Evolutionary conservation across 306 rosid genomes (phyloP).

Genomic region (Hippophae gyantsensis): DNA sequence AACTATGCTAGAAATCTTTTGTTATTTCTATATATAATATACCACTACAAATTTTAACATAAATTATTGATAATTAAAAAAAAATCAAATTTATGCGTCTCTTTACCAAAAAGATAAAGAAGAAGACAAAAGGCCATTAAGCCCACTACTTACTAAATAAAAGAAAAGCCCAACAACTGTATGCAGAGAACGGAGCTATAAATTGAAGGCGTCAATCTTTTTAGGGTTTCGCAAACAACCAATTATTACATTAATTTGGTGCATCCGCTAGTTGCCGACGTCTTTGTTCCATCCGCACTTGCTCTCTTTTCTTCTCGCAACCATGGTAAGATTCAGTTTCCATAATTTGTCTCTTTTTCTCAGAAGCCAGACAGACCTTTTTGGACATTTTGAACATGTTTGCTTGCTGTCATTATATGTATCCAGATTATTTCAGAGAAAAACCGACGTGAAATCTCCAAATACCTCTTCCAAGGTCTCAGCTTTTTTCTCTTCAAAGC

Average conservation of each 20-base stretch:
- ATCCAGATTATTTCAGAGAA: slow-evolving; percentile 42
- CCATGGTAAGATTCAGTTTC: slow-evolving; percentile 13
- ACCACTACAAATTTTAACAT: no score
- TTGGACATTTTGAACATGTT: background rate
- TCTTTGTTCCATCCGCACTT: background rate
- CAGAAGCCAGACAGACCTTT: background rate
- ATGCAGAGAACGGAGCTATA: no score
- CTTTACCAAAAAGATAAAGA: no score
- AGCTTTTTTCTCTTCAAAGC: background rate
- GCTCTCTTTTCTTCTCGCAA: background rate
- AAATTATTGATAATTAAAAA: no score
- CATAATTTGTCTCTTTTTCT: background rate
- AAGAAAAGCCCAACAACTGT: no score
- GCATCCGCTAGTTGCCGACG: background rate
- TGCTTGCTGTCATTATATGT: background rate
- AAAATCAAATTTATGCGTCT: no score
- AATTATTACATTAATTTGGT: background rate
- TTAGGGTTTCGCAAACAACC: no score
- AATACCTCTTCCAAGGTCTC: slow-evolving; percentile 50
- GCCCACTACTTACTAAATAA: no score
- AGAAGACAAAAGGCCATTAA: no score
- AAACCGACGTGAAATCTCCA: slow-evolving; percentile 49
- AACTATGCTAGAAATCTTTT: no score
- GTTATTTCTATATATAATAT: no score
- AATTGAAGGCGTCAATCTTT: no score